Conservation (phyloP, 2,329 filamentous ascomycete species). For the Pestalotiopsis sp. region DNA sequence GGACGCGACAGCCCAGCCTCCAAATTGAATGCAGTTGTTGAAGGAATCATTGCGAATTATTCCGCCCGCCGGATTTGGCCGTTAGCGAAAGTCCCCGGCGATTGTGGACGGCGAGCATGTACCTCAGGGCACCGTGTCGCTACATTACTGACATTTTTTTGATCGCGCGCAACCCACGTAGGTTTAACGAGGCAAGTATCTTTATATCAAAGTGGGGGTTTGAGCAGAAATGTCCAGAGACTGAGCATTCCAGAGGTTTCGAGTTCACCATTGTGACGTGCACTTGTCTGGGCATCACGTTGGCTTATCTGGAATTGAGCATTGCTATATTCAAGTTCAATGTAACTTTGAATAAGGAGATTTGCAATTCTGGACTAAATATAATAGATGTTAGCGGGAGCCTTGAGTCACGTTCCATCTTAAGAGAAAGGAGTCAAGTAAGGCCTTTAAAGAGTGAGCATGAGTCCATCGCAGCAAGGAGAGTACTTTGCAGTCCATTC, state of each 20-base stretch:
- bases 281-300: neutral
- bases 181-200: neutral
- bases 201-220: neutral
- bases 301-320: neutral
- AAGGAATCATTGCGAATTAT: neutral
- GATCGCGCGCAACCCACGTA: neutral
- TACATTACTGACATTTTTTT: no score
- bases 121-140: neutral
- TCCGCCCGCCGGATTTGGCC: neutral
- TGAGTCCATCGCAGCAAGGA: no score
- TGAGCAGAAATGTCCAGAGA: neutral
- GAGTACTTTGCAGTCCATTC: no score
- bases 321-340: neutral
- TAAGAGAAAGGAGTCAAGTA: neutral
- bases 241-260: neutral
- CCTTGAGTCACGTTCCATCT: neutral
- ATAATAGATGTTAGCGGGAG: neutral
- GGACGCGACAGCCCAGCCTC: neutral
- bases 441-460: neutral
- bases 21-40: neutral
- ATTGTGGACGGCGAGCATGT: slow-evolving; percentile 1
- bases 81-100: neutral
- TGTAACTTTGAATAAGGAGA: neutral
- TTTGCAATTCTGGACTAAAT: neutral
- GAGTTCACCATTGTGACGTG: neutral